Evolutionary conservation across 371 early-diverging fungal genomes (phyloP), one percentile per base, ranked within the genome.

Genomic region (Rhizopus stolonifer): DNA sequence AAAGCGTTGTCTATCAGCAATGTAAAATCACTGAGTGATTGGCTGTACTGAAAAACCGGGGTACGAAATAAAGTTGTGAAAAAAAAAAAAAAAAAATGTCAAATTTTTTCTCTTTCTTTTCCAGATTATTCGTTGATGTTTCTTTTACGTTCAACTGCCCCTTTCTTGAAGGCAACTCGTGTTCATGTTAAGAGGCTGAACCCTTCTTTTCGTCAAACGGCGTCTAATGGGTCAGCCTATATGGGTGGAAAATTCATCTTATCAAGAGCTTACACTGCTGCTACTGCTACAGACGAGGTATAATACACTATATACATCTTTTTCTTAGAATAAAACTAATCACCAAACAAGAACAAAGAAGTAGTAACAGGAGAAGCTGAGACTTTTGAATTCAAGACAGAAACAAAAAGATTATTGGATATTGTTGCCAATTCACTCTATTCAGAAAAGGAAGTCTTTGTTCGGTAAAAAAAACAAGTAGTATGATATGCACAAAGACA

Each of bases 341-440:
- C 4, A 24, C 8, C 15, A 25, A 36, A 10, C 36, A n/a, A 42
- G 8, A 49, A 60, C 10, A 39, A 59, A 3, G 73, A 77, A 40
- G 61, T 77, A 19, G 53, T 70, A 6, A 70, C 67, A 15, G 74
- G 78, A 36, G 49, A 69, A 6, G 68, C 68, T 50, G 58, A 78
- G 52, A 64, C 66, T 3, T 84, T 87, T 56, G 80, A 82, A 55
- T 93, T 92, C 69, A 87, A 91, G 58, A 90, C 92, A 5, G 92
- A 93, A 58, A 92, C 92, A 7, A 88, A 89, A 46, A 82, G 86
- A 61, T 75, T 93, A 36, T 81, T 93, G 26, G 81, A 89, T 60
- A 92, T 93, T 60, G 91, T 93, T 11, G 89, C 92, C 32, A 87
- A 92, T 56, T 89, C 90, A 14, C 79, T 93, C 38, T 93, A 93